Evolutionary conservation across 192 early-diverging fungal species (phyloP), one percentile per base, ranked within the genome.

Genomic region (Coemansia sp.): DNA sequence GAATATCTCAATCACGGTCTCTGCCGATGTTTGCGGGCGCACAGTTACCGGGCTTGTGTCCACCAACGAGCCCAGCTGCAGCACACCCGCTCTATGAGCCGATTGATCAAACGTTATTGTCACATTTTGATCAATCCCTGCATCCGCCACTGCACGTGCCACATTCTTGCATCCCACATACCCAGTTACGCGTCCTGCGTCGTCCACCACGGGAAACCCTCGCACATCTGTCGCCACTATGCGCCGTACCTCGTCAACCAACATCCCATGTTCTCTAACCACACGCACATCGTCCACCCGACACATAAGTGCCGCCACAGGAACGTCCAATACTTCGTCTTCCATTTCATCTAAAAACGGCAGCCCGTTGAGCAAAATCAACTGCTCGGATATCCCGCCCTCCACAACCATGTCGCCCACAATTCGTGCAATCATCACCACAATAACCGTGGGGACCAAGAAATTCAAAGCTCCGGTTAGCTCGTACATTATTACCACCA

Each of bases 401-500:
- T 81, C 82, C 22, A 79, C 88, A 66, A 93, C 86, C 49, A 83
- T 78, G 60, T 93, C 92, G 37, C 88, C 90, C 6, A 91, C 85
- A 37, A 88, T 79, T 41, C 88, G 86, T 8, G 90, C 89, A 7
- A 91, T 85, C 85, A 93, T 87, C 17, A 93, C 80, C 23, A 88
- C 87, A 59, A 93, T 88, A 83, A 89, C 86, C 2, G 87, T 88
- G 1, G 88, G 88, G 37, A 96, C 81, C 49, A 90, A 85, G 70
- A 96, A 99, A 12, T 91, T 91, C 22, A 99, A 75, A 2, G 96
- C 93, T 15, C 95, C 95, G 0, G 97, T 99, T 60, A 99, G 79
- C 70, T 99, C 97, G 79, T 97, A 99, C 94, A 98, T 96, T 72
- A 99, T 98, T 9, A 99, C 96, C 0, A 94, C 93, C 19, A 95